phyloP scores from a whole-genome alignment of 2,329 filamentous ascomycete genomes.

The Verticillium klebahnii region DNA sequence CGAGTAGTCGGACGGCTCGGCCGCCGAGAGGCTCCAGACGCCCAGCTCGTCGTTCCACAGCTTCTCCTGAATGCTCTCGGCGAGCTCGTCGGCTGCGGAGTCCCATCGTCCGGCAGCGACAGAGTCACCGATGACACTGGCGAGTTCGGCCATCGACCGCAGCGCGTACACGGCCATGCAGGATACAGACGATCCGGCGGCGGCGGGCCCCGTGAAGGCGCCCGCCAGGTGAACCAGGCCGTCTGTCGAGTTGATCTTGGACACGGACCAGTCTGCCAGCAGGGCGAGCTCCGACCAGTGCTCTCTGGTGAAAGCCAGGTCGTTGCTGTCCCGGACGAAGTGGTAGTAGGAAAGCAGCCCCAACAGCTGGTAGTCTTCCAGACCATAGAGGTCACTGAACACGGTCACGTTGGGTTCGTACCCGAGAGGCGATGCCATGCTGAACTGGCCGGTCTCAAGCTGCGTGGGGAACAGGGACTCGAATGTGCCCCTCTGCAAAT shows the following conservation, averaged over 20 bases:
- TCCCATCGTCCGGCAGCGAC: constrained; percentile 10
- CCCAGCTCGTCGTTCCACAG: constrained; percentile 16
- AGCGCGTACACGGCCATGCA: constrained; percentile 12
- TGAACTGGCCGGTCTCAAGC: constrained; percentile 9
- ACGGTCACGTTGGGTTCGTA: constrained; percentile 6
- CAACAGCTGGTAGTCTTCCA: constrained; percentile 17
- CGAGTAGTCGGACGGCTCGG: constrained; percentile 8
- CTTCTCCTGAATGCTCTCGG: constrained; percentile 10
- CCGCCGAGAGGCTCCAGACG: constrained; percentile 7
- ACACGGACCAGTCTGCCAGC: constrained; percentile 7
- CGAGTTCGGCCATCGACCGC: constrained; percentile 8
- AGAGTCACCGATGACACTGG: constrained; percentile 17
- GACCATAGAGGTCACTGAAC: neutral
- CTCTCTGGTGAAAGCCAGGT: constrained; percentile 8
- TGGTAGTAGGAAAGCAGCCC: constrained; percentile 11
- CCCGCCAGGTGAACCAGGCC: constrained; percentile 10
- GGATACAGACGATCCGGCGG: constrained; percentile 8
- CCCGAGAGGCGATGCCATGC: constrained; percentile 9
- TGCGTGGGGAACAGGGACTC: constrained; percentile 19
- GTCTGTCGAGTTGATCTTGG: constrained; percentile 8
- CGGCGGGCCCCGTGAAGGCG: constrained; percentile 11
- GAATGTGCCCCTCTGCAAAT: constrained; percentile 28
- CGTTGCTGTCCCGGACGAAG: constrained; percentile 13
- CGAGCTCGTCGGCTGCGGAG: constrained; percentile 12
- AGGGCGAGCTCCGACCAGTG: constrained; percentile 13